Evolutionary conservation across 768 basidiomycete species (phyloP).

Genomic region (Lactarius evosmus): DNA sequence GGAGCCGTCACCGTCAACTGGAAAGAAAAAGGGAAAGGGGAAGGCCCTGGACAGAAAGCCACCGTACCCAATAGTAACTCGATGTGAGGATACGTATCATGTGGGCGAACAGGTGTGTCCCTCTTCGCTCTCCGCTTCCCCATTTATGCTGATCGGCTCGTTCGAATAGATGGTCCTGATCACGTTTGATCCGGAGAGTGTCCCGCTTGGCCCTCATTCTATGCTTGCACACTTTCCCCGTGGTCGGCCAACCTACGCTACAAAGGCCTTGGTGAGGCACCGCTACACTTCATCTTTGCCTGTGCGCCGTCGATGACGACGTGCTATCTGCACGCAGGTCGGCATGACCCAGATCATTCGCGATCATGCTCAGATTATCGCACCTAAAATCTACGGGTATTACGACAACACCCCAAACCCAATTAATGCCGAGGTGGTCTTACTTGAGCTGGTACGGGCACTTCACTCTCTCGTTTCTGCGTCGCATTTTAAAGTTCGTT

Average conservation of each 20-base stretch:
- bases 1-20: constrained; percentile 11
- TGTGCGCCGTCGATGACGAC: constrained; percentile 2
- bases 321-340: constrained; percentile 28
- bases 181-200: constrained; percentile 31
- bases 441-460: constrained; percentile 34
- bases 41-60: constrained; percentile 21
- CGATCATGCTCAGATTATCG: constrained; percentile 27
- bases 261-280: constrained; percentile 34
- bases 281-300: background rate
- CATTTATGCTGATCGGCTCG: background rate
- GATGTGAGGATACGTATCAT: constrained; percentile 32
- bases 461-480: background rate
- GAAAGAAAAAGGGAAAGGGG: constrained; percentile 17
- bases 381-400: constrained; percentile 35
- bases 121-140: constrained; percentile 1
- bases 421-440: constrained; percentile 35
- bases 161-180: constrained; percentile 33
- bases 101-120: constrained; percentile 33
- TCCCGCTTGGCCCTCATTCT: constrained; percentile 33
- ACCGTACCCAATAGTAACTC: constrained; percentile 28
- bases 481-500: background rate
- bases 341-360: constrained; percentile 34
- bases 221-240: constrained; percentile 36
- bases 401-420: constrained; percentile 32
- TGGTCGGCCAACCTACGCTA: constrained; percentile 33